These are phyloP conservation scores for Hirsutella thompsonii DNA, from an alignment of 2,329 filamentous ascomycete genomes.

Conservation along the genomic window DNA sequence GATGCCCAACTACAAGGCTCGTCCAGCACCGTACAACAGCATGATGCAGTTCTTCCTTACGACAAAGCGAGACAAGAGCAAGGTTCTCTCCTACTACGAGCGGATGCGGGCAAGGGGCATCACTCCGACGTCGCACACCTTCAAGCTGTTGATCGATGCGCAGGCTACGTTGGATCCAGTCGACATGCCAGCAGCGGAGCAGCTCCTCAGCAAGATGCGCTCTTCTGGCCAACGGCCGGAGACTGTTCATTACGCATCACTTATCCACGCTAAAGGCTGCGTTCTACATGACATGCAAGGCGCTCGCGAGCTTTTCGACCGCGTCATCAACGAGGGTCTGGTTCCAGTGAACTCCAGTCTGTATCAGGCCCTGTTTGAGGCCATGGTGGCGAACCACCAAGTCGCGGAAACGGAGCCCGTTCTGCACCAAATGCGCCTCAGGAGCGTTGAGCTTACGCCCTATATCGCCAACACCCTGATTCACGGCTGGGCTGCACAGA, in stretches of 20 bases:
- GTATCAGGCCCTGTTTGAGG: constrained; percentile 94
- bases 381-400: constrained; percentile 88
- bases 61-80: constrained; percentile 88
- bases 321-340: constrained; percentile 54
- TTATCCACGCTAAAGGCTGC: constrained; percentile 93
- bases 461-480: constrained; percentile 99
- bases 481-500: constrained; percentile 84
- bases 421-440: constrained; percentile 60
- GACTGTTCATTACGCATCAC: constrained; percentile 86
- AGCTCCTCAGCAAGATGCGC: constrained; percentile 67
- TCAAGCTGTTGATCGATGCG: constrained; percentile 92
- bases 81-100: constrained; percentile 90
- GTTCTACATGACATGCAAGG: constrained; percentile 83
- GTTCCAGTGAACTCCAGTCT: constrained; percentile 70
- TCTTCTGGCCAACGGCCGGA: constrained; percentile 65
- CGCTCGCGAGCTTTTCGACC: constrained; percentile 70
- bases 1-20: constrained; percentile 97
- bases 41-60: constrained; percentile 99
- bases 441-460: constrained; percentile 73
- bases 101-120: constrained; percentile 85
- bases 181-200: constrained; percentile 76
- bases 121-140: constrained; percentile 85
- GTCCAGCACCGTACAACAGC: constrained; percentile 94
- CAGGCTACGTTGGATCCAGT: constrained; percentile 88
- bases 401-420: constrained; percentile 65